These are phyloP conservation scores for Leishmania turanica DNA, from an alignment of 208 protist genomes.

Conservation along the genomic window DNA sequence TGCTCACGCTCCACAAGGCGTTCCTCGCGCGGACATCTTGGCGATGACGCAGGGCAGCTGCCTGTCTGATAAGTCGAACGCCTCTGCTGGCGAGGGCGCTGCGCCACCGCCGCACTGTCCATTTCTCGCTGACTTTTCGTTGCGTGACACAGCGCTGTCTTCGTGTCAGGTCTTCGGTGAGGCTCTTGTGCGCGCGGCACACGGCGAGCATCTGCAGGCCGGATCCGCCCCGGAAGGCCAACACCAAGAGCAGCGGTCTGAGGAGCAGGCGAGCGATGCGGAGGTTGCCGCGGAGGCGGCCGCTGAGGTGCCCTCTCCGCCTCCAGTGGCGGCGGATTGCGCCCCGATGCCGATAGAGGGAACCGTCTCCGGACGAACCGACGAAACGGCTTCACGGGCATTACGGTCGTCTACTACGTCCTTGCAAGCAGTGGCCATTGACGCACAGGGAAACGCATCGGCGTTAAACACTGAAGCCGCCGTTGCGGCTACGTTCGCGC, in stretches of 20 bases:
- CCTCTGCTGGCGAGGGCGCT: too few species aligned
- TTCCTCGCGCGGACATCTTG: background rate
- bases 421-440: too few species aligned
- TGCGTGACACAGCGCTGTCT: constrained; percentile 26
- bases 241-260: constrained; percentile 22
- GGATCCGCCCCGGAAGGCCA: background rate
- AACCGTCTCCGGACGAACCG: background rate
- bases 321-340: background rate
- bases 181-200: constrained; percentile 24
- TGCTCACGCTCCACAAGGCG: background rate
- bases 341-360: background rate
- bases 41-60: background rate
- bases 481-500: too few species aligned
- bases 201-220: constrained; percentile 10
- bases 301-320: background rate
- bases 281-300: constrained; percentile 42
- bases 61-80: background rate
- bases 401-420: background rate
- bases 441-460: background rate
- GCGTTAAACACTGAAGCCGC: background rate
- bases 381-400: background rate
- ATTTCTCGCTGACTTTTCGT: constrained; percentile 15
- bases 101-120: background rate
- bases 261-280: constrained; percentile 26
- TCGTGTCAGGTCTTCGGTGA: constrained; percentile 29